A percentile compares a stretch with the other conserved stretches of the same genome.
These are phyloP conservation scores for Cryptococcus sp. DNA, from an alignment of 1,284 basidiomycete genomes.

Conservation along the genomic window DNA sequence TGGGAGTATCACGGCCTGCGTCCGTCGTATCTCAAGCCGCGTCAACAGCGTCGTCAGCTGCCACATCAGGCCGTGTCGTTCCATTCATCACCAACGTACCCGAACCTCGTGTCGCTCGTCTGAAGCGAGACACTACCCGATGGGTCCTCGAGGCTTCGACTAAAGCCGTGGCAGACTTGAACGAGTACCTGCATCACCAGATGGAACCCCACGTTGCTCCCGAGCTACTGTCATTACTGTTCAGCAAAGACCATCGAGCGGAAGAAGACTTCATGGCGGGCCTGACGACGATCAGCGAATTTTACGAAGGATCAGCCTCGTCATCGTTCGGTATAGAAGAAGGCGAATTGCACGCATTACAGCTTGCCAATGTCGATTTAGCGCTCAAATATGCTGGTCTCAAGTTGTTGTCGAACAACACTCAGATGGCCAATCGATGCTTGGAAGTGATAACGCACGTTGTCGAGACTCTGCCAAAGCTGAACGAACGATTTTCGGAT, in stretches of 20 bases:
- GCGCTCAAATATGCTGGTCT: constrained; percentile 93
- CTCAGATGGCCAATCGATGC: constrained; percentile 84
- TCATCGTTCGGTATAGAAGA: constrained; percentile 61
- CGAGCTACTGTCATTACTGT: constrained; percentile 76
- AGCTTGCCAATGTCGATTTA: constrained; percentile 87
- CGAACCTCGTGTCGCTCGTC: constrained; percentile 71
- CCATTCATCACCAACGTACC: constrained; percentile 69
- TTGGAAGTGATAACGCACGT: constrained; percentile 84
- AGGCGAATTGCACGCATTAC: constrained; percentile 67
- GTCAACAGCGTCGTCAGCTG: constrained; percentile 18
- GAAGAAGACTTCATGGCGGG: constrained; percentile 89
- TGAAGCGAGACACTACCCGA: constrained; percentile 74
- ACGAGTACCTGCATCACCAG: constrained; percentile 83
- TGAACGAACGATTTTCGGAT: constrained; percentile 81
- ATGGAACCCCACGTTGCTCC: constrained; percentile 83
- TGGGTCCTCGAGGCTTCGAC: constrained; percentile 74
- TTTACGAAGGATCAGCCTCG: constrained; percentile 68
- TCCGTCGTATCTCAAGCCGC: constrained; percentile 32
- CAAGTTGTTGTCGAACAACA: constrained; percentile 88
- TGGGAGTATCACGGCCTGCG: constrained; percentile 27
- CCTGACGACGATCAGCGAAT: constrained; percentile 70
- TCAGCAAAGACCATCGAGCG: constrained; percentile 94
- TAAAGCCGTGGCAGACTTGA: constrained; percentile 72
- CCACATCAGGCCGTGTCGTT: constrained; percentile 49
- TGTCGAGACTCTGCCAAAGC: constrained; percentile 68